phyloP scores from a whole-genome alignment of 192 early-diverging fungal species.

The Chytriomyces sp. region DNA sequence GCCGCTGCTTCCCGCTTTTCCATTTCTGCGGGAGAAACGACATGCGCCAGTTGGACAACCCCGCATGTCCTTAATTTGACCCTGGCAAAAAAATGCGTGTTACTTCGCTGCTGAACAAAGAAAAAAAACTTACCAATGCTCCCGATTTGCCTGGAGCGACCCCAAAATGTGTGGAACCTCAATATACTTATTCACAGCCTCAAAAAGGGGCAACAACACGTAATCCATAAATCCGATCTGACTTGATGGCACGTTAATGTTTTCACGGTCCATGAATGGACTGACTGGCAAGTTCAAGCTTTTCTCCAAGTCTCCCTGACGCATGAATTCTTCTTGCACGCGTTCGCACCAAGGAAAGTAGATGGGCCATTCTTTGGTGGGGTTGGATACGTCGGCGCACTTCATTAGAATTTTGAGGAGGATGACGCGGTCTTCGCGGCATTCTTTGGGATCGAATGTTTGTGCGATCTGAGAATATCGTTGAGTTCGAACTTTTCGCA shows the following conservation, averaged over 20 bases:
- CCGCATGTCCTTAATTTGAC: slow-evolving; percentile 23
- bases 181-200: slow-evolving; percentile 45
- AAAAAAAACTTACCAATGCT: slow-evolving; percentile 45
- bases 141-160: slow-evolving; percentile 41
- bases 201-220: slow-evolving; percentile 51
- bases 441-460: slow-evolving; percentile 49
- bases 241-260: slow-evolving; percentile 50
- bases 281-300: slow-evolving; percentile 47
- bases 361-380: slow-evolving; percentile 50
- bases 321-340: slow-evolving; percentile 55
- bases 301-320: slow-evolving; percentile 59
- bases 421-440: slow-evolving; percentile 51
- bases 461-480: slow-evolving; percentile 33
- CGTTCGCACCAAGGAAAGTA: slow-evolving; percentile 49
- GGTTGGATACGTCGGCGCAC: slow-evolving; percentile 63
- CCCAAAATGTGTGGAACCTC: slow-evolving; percentile 41
- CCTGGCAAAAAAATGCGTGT: not conserved
- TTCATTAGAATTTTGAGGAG: slow-evolving; percentile 61
- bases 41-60: slow-evolving; percentile 15
- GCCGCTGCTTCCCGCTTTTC: slow-evolving; percentile 3
- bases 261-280: slow-evolving; percentile 60
- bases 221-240: slow-evolving; percentile 60
- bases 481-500: too few relatives aligned
- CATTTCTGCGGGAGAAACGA: slow-evolving; percentile 22
- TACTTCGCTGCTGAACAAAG: not conserved